Percentiles rank a stretch among this genome's conserved stretches.
phyloP scores from a whole-genome alignment of 2,329 filamentous ascomycete species.

The Tolypocladium guangdongense region DNA sequence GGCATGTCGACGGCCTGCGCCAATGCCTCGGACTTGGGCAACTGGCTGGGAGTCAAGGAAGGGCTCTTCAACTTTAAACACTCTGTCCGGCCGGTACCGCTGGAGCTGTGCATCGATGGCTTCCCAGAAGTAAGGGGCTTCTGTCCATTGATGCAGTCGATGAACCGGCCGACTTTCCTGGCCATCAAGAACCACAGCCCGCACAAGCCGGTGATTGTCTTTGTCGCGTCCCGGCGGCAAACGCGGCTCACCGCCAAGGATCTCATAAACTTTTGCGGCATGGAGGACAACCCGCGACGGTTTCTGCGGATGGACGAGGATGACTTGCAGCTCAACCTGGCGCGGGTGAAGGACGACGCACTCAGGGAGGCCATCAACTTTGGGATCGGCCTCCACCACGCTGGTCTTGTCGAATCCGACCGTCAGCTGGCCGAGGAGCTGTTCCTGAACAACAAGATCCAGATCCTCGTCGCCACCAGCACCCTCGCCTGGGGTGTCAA shows the following conservation, averaged over 20 bases:
- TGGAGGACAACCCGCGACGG: conserved; percentile 93
- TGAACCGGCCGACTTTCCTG: conserved; percentile 94
- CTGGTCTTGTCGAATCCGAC: conserved; percentile 90
- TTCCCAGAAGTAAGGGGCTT: conserved; percentile 94
- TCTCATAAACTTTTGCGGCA: conserved; percentile 91
- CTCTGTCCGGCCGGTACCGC: conserved; percentile 87
- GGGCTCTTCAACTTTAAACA: conserved; percentile 95
- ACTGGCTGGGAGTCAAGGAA: conserved; percentile 95
- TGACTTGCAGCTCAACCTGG: conserved; percentile 78
- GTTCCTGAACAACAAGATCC: conserved; percentile 95
- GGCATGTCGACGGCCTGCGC: conserved; percentile 99
- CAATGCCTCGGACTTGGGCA: conserved; percentile 85
- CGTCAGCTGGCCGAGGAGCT: conserved; percentile 85
- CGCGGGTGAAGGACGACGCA: conserved; percentile 84
- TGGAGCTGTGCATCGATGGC: conserved; percentile 95
- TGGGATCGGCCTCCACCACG: conserved; percentile 93
- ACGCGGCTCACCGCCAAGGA: conserved; percentile 93
- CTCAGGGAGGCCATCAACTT: conserved; percentile 92
- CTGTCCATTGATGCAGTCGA: conserved; percentile 96
- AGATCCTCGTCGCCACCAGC: conserved; percentile 89
- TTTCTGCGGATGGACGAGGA: conserved; percentile 95
- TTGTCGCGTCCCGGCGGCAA: conserved; percentile 90
- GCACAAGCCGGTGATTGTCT: conserved; percentile 94
- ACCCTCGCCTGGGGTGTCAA: conserved; percentile 98
- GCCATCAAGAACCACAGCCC: conserved; percentile 96